Evolutionary conservation across 805 yeast species (phyloP), one percentile per base, ranked within the genome.

Genomic region (Suhomyces pyralidae): DNA sequence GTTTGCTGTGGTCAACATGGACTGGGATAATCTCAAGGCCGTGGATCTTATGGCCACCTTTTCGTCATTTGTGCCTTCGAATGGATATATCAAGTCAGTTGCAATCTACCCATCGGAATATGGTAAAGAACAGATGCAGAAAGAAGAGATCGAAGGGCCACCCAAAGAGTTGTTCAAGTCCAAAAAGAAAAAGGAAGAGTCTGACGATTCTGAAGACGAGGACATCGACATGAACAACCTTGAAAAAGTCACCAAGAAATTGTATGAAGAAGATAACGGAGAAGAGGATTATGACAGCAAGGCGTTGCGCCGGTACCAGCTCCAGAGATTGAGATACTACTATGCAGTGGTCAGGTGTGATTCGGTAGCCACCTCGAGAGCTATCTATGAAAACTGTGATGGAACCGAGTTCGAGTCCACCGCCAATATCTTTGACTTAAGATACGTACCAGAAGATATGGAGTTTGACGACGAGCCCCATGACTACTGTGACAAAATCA

Each of bases 361-460:
- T 62, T 78, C 84, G 19, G 76, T 87, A 1, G 68, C 63, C 2
- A 86, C 97, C 0, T 88, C 97, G 0, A 79, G 83, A 59, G 72
- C 73, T 28, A 90, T 94, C 26, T 94, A 93, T 66, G 84, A 84
- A 34, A 86, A 82, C 62, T 90, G 97, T 71, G 99, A 94, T 69
- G 97, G 97, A 30, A 82, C 97, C 0, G 99, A 94, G 71, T 94
- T 83, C 65, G 99, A 94, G 70, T 86, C 97, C 12, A 91, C 98
- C 0, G 96, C 98, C 4, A 94, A 94, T 66, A 81, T 90, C 51
- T 93, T 94, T 68, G 99, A 94, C 68, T 74, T 94, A 56, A 79
- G 99, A 61, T 94, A 89, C 61, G 84, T 94, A 49, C 98, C 99
- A 2, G 97, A 90, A 47, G 97, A 84, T 24, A 90, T 91, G 90